These are phyloP conservation scores for Pyricularia grisea DNA, from an alignment of 2,329 filamentous ascomycete species.

Conservation along the genomic window DNA sequence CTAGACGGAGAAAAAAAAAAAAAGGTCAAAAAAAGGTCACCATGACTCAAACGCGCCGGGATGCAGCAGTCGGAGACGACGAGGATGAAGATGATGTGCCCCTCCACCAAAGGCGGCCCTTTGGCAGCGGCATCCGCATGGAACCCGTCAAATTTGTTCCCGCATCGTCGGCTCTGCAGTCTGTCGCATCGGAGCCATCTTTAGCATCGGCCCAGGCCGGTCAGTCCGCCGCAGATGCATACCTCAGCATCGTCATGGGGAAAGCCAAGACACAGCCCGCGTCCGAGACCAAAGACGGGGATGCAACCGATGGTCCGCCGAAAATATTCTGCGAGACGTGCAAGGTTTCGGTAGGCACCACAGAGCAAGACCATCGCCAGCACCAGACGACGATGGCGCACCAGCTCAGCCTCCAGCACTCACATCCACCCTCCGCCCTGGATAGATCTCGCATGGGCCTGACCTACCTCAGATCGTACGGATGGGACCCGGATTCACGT, in stretches of 20 bases:
- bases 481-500: slow-evolving; percentile 67
- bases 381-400: slow-evolving; percentile 61
- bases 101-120: slow-evolving; percentile 42
- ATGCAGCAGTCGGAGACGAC: neutral
- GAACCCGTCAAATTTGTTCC: slow-evolving; percentile 48
- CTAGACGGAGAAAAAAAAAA: neutral
- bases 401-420: slow-evolving; percentile 59
- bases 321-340: slow-evolving; percentile 45
- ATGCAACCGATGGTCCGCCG: slow-evolving; percentile 4
- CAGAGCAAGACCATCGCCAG: slow-evolving; percentile 11
- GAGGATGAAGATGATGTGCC: slow-evolving; percentile 34
- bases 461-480: slow-evolving; percentile 53
- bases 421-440: slow-evolving; percentile 62
- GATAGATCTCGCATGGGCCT: slow-evolving; percentile 64
- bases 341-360: slow-evolving; percentile 38
- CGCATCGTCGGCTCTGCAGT: slow-evolving; percentile 26
- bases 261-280: slow-evolving; percentile 1
- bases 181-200: neutral
- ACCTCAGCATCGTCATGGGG: slow-evolving; percentile 50
- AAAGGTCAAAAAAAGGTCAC: no score
- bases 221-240: slow-evolving; percentile 44
- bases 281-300: neutral
- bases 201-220: slow-evolving; percentile 2
- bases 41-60: neutral
- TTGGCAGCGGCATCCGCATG: slow-evolving; percentile 46